Evolutionary conservation across 1,284 basidiomycete species (phyloP).

Genomic region (Marasmius sp.): DNA sequence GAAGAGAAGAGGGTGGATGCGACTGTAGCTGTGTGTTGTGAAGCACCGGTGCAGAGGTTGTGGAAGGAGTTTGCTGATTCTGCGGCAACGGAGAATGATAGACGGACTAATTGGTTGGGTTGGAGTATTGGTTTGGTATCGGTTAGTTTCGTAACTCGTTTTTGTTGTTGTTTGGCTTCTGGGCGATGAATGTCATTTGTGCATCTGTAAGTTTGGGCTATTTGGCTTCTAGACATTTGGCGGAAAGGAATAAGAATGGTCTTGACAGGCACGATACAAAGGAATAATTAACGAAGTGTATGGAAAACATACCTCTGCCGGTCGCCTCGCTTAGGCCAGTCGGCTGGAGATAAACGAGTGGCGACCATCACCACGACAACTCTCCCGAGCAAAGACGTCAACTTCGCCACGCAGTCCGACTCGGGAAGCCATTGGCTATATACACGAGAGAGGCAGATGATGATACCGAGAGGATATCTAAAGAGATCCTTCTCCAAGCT

Average conservation of each 20-base stretch:
- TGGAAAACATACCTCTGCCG: slow-evolving; percentile 43
- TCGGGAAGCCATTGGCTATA: slow-evolving; percentile 74
- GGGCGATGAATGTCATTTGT: slow-evolving; percentile 31
- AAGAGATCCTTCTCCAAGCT: slow-evolving; percentile 65
- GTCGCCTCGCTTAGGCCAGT: neutral
- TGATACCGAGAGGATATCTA: slow-evolving; percentile 75
- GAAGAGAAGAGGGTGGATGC: no score
- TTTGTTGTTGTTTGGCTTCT: no score
- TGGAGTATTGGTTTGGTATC: no score
- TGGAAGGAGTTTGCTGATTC: no score
- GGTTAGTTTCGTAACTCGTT: no score
- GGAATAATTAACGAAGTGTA: slow-evolving; percentile 66
- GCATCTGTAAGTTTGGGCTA: slow-evolving; percentile 58
- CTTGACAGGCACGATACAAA: slow-evolving; percentile 67
- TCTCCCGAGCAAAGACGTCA: slow-evolving; percentile 70
- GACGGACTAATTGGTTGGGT: no score
- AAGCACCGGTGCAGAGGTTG: no score
- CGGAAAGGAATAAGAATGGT: neutral
- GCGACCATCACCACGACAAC: slow-evolving; percentile 81
- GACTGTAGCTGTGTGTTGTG: no score
- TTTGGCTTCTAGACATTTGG: no score
- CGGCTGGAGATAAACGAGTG: no score
- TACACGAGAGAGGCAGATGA: slow-evolving; percentile 82
- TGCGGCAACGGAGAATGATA: no score
- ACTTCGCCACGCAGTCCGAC: slow-evolving; percentile 52